phyloP scores from a whole-genome alignment of 1,284 basidiomycete species.

The Moniliophthora roreri region DNA sequence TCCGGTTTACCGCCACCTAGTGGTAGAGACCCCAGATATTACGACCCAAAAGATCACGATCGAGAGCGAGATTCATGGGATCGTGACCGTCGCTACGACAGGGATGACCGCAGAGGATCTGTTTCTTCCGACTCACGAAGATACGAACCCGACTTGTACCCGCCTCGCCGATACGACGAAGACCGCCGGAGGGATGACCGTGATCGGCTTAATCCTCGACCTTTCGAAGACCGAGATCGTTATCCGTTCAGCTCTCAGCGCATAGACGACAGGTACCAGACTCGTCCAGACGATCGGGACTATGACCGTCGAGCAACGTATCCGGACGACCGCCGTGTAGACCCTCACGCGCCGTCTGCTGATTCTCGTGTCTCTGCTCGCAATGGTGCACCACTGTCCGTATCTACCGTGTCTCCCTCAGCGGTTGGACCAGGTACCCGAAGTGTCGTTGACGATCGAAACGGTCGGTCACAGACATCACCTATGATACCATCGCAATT shows the following conservation, averaged over 20 bases:
- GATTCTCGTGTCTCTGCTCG: slow-evolving; percentile 17
- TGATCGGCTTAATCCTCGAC: slow-evolving; percentile 22
- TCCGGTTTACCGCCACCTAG: slow-evolving; percentile 6
- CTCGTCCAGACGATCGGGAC: slow-evolving; percentile 22
- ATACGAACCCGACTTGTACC: slow-evolving; percentile 39
- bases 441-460: slow-evolving; percentile 26
- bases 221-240: slow-evolving; percentile 8
- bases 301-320: slow-evolving; percentile 22
- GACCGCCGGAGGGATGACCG: slow-evolving; percentile 16
- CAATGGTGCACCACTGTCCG: slow-evolving; percentile 16
- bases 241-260: slow-evolving; percentile 14
- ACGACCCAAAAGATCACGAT: slow-evolving; percentile 27
- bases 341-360: background rate
- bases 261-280: slow-evolving; percentile 20
- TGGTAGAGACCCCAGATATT: slow-evolving; percentile 1
- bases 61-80: slow-evolving; percentile 31
- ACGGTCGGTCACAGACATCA: slow-evolving; percentile 20
- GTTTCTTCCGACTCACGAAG: slow-evolving; percentile 33
- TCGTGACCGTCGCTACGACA: slow-evolving; percentile 30
- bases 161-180: slow-evolving; percentile 23
- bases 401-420: slow-evolving; percentile 17
- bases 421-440: slow-evolving; percentile 11
- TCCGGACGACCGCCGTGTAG: slow-evolving; percentile 4
- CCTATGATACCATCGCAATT: slow-evolving; percentile 16
- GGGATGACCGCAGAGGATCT: slow-evolving; percentile 25